These are phyloP conservation scores for Boletus edulis DNA, from an alignment of 768 basidiomycete species.

Conservation along the genomic window DNA sequence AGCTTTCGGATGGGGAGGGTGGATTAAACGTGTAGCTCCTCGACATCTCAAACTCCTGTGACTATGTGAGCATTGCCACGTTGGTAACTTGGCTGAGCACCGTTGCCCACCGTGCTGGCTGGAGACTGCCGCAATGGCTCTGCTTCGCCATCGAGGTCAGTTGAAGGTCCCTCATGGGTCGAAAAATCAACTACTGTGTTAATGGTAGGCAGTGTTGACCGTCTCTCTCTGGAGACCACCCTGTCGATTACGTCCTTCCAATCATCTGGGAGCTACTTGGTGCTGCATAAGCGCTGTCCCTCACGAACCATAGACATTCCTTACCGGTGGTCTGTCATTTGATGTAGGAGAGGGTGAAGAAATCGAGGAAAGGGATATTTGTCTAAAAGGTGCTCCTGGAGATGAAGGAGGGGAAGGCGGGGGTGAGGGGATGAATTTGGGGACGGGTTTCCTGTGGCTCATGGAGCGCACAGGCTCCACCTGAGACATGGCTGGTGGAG, in stretches of 20 bases:
- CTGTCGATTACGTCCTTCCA: constrained; percentile 36
- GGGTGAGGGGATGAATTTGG: constrained; percentile 63
- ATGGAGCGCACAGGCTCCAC: constrained; percentile 35
- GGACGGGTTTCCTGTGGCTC: constrained; percentile 73
- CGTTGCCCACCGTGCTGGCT: constrained; percentile 32
- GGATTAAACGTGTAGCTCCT: constrained; percentile 30
- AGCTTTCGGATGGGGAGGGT: constrained; percentile 36
- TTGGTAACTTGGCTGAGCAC: constrained; percentile 25
- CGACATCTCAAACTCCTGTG: constrained; percentile 32
- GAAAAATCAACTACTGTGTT: constrained; percentile 32
- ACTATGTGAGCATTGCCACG: constrained; percentile 27
- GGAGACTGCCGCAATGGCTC: constrained; percentile 33
- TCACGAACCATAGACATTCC: constrained; percentile 4
- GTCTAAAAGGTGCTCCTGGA: constrained; percentile 33
- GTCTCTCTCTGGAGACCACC: constrained; percentile 30
- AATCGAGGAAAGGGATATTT: constrained; percentile 29
- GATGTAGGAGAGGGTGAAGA: constrained; percentile 18
- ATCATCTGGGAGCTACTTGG: constrained; percentile 32
- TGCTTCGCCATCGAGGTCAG: constrained; percentile 24
- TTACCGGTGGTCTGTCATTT: constrained; percentile 32
- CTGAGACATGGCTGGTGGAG: constrained; percentile 24
- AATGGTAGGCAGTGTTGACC: constrained; percentile 31
- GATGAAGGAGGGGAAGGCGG: constrained; percentile 40
- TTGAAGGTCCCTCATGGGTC: constrained; percentile 22
- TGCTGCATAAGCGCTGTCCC: constrained; percentile 2